Base-by-base conservation (phyloP, 495 filamentous ascomycete species). In the Annulohypoxylon moriforme region DNA sequence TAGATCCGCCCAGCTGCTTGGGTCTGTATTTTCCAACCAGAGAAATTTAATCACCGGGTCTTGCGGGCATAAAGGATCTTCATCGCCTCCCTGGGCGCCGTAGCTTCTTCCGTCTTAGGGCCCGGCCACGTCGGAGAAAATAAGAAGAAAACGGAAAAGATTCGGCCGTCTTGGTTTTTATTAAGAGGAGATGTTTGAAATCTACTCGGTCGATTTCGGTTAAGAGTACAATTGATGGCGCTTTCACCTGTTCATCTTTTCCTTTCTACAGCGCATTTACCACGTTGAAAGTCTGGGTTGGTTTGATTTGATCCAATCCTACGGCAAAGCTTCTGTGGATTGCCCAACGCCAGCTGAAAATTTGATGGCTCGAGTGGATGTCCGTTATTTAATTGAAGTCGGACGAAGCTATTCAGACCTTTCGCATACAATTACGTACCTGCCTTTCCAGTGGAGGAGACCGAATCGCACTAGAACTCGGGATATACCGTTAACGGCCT, bases 141-240 rank as follows among this genome's bases (percentile, higher is more conserved):
- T 49, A 25, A 4, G 46, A 11, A 49, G 46, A 14, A 52, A 27
- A 52, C 13, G 25, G 24, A 1, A 52, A 52, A 52, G 22, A 1
- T 29, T 52, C 47, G 47, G 24, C 22, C 24, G 24, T 29, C 13
- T 6, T 52, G 9, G 7, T 29, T n/a, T 52, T 3, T 14, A 14
- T 29, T 14, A 14, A 13, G 13, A 25, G 47, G 24, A 29, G 1
- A 25, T 1, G 24, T 24, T 27, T 29, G 24, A 52, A n/a, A 52
- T 52, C 24, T 24, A n/a, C 4, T 52, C 47, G 47, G 47, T 24
- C 47, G 47, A 29, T 29, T 29, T 52, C 47, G 47, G 47, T 52
- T 52, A n/a, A 22, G n/a, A n/a, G 13, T 52, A n/a, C 7, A 52
- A 52, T 52, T 27, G 24, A 52, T 52, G 47, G 13, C 13, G 22